These are phyloP conservation scores for Tricholoma bakamatsutake DNA, from an alignment of 768 basidiomycete genomes.

Conservation along the genomic window DNA sequence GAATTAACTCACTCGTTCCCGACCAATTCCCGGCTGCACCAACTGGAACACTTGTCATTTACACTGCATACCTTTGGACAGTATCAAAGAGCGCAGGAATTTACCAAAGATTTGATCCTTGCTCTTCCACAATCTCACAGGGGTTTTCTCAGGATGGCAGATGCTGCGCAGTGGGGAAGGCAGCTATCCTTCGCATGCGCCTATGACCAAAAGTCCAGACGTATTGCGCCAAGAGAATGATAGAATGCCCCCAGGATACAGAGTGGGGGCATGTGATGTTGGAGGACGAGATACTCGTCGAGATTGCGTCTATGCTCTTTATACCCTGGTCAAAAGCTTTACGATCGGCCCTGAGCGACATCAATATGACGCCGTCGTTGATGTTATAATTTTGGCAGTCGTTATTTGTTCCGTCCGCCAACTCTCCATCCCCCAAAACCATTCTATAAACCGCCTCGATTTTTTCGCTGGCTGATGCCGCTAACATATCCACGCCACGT, in stretches of 20 bases:
- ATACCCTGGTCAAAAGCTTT: constrained; percentile 36
- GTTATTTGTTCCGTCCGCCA: constrained; percentile 28
- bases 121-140: constrained; percentile 30
- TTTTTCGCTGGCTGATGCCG: constrained; percentile 60
- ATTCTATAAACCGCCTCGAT: constrained; percentile 44
- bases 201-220: constrained; percentile 31
- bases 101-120: constrained; percentile 27
- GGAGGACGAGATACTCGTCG: constrained; percentile 35
- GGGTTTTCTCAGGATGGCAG: constrained; percentile 47
- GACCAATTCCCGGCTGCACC: constrained; percentile 25
- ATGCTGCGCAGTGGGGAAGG: constrained; percentile 29
- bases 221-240: constrained; percentile 42
- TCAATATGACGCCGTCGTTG: constrained; percentile 29
- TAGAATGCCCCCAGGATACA: constrained; percentile 38
- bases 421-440: not conserved
- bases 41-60: constrained; percentile 41
- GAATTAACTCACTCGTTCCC: constrained; percentile 37
- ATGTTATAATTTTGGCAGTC: constrained; percentile 35
- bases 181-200: constrained; percentile 43
- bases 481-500: constrained; percentile 57
- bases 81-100: constrained; percentile 27
- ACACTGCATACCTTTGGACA: constrained; percentile 35
- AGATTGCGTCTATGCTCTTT: constrained; percentile 26
- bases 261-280: constrained; percentile 48
- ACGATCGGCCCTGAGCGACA: constrained; percentile 27